Percentiles rank a stretch among this genome's conserved stretches.
Evolutionary conservation across 163 green algal species (phyloP).

Genomic region (Prototheca cutis): DNA sequence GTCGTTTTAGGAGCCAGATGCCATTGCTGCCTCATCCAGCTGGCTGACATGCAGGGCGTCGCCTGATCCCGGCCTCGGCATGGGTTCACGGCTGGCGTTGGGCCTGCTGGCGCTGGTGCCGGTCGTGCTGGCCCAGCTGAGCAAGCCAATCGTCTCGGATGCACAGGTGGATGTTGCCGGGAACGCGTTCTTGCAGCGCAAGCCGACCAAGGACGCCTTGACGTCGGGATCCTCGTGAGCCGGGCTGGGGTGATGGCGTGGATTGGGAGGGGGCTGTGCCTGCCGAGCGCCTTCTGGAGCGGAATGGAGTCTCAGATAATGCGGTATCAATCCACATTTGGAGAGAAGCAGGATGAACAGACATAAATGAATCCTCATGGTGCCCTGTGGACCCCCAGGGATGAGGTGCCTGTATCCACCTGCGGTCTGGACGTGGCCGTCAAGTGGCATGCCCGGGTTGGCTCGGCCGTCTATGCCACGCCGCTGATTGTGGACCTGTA

Average conservation of each 20-base stretch:
- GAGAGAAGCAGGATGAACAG: too few relatives aligned
- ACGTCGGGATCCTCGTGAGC: too few relatives aligned
- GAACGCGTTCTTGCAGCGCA: slow-evolving; percentile 63
- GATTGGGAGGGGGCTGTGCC: too few relatives aligned
- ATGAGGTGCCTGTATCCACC: slow-evolving; percentile 19
- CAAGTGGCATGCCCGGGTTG: slow-evolving; percentile 79
- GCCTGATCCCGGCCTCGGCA: background rate
- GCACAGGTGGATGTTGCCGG: slow-evolving; percentile 11
- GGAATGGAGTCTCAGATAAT: too few relatives aligned
- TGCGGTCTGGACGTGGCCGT: slow-evolving; percentile 71
- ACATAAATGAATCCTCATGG: too few relatives aligned
- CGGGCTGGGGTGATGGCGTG: too few relatives aligned
- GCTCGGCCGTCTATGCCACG: slow-evolving; percentile 79
- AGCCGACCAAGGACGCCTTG: slow-evolving; percentile 32
- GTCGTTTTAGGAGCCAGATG: too few relatives aligned
- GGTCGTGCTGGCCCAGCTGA: slow-evolving; percentile 17
- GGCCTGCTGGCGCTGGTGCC: slow-evolving; percentile 5
- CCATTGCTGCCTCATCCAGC: too few relatives aligned
- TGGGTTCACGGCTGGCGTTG: background rate
- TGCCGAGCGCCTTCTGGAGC: too few relatives aligned
- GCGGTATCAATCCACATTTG: too few relatives aligned
- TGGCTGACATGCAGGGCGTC: background rate
- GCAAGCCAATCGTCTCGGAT: slow-evolving; percentile 20
- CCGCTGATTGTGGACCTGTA: slow-evolving; percentile 92
- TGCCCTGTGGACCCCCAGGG: too few relatives aligned